A percentile compares a stretch with the other conserved stretches of the same genome.
These are phyloP conservation scores for Thymus mandschuricus DNA, from an alignment of 257 asterid species.

Conservation along the genomic window DNA sequence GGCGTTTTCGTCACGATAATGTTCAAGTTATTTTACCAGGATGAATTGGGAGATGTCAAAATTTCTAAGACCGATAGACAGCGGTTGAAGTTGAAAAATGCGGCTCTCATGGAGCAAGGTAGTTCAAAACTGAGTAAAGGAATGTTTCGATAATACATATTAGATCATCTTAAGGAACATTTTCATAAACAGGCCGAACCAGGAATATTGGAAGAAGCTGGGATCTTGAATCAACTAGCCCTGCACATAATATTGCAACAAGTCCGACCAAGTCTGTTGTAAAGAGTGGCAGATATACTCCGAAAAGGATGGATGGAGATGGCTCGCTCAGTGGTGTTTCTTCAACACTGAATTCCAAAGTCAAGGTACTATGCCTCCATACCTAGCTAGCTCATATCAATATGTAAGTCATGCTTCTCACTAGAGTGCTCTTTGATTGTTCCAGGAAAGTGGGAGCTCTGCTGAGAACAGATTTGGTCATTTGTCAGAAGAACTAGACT, in stretches of 20 bases:
- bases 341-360: conserved; percentile 34
- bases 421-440: conserved; percentile 34
- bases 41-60: conserved; percentile 48
- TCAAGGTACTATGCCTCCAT: conserved; percentile 46
- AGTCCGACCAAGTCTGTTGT: conserved; percentile 36
- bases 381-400: conserved; percentile 22
- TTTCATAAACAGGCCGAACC: conserved; percentile 46
- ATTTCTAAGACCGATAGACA: conserved; percentile 57
- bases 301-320: conserved; percentile 31
- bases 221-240: conserved; percentile 37
- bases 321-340: conserved; percentile 29
- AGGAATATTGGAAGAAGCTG: conserved; percentile 33
- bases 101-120: conserved; percentile 52
- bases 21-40: conserved; percentile 43
- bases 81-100: conserved; percentile 49
- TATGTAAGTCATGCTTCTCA: conserved; percentile 13
- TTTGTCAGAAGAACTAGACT: conserved; percentile 73
- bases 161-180: conserved; percentile 11
- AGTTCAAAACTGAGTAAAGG: conserved; percentile 17
- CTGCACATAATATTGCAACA: conserved; percentile 37
- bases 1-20: conserved; percentile 14
- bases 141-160: neutral
- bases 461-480: conserved; percentile 50
- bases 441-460: conserved; percentile 50
- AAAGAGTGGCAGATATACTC: conserved; percentile 37